Conservation (phyloP, 352 stramenopile genomes). For the Pseudoperonospora humuli region DNA sequence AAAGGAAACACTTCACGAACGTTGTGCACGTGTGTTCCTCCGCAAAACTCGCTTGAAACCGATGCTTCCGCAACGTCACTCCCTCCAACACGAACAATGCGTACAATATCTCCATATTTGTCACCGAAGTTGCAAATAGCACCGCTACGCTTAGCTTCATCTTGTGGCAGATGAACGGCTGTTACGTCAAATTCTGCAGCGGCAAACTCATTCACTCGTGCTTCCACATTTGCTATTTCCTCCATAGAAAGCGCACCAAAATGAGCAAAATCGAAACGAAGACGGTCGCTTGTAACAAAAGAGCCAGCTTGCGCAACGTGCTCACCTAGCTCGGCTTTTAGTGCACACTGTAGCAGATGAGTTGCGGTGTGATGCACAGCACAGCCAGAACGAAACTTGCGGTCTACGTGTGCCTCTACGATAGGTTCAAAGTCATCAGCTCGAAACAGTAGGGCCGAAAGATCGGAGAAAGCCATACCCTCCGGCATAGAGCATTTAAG, state of each 20-base stretch:
- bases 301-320: constrained; percentile 72
- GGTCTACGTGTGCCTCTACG: constrained; percentile 43
- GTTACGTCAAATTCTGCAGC: constrained; percentile 28
- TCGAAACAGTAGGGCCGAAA: constrained; percentile 16
- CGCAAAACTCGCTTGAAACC: constrained; percentile 66
- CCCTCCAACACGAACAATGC: constrained; percentile 56
- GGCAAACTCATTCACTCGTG: constrained; percentile 51
- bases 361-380: constrained; percentile 71
- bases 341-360: constrained; percentile 61
- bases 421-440: neutral
- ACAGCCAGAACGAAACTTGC: constrained; percentile 39
- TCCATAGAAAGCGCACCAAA: constrained; percentile 60
- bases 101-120: constrained; percentile 75
- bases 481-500: constrained; percentile 38
- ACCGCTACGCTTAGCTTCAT: constrained; percentile 47
- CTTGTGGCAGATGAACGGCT: constrained; percentile 35
- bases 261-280: constrained; percentile 81
- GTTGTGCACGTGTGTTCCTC: constrained; percentile 59
- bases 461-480: constrained; percentile 17
- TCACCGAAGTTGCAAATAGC: constrained; percentile 78
- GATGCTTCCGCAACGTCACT: neutral
- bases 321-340: constrained; percentile 58
- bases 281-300: constrained; percentile 43
- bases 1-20: constrained; percentile 54
- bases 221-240: constrained; percentile 49